A percentile compares a stretch with the other conserved stretches of the same genome.
Evolutionary conservation across 257 asterid genomes (phyloP).

Genomic region (Oldenlandia corymbosa): DNA sequence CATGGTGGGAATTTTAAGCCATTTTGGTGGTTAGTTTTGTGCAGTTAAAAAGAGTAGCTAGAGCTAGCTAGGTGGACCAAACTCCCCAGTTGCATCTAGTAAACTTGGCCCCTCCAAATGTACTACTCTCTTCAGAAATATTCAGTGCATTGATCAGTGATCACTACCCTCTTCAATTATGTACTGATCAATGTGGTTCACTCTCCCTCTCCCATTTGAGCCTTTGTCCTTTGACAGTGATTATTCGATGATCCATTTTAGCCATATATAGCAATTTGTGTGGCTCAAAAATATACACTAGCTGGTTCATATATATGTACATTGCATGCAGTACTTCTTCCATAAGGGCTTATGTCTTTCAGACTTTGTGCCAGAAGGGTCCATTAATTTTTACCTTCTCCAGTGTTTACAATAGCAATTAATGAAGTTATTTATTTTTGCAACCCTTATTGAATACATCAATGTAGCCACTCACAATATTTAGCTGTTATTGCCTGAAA

Average conservation of each 20-base stretch:
- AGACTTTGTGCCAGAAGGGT: neutral
- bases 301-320: neutral
- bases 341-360: neutral
- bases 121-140: conserved; percentile 10
- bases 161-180: conserved; percentile 15
- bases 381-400: too few relatives aligned
- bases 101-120: conserved; percentile 15
- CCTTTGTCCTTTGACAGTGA: conserved; percentile 4
- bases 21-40: too few relatives aligned
- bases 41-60: too few relatives aligned
- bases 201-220: neutral
- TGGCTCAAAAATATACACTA: neutral
- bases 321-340: neutral
- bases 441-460: too few relatives aligned
- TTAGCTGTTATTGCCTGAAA: too few relatives aligned
- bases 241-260: neutral
- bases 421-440: too few relatives aligned
- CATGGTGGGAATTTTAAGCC: too few relatives aligned
- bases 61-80: too few relatives aligned
- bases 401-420: too few relatives aligned
- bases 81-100: conserved; percentile 7
- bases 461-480: too few relatives aligned
- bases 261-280: neutral
- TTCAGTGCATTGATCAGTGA: conserved; percentile 1
- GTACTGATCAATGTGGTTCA: conserved; percentile 12